These are phyloP conservation scores for Scutellaria baicalensis DNA, from an alignment of 257 asterid species.

Conservation along the genomic window DNA sequence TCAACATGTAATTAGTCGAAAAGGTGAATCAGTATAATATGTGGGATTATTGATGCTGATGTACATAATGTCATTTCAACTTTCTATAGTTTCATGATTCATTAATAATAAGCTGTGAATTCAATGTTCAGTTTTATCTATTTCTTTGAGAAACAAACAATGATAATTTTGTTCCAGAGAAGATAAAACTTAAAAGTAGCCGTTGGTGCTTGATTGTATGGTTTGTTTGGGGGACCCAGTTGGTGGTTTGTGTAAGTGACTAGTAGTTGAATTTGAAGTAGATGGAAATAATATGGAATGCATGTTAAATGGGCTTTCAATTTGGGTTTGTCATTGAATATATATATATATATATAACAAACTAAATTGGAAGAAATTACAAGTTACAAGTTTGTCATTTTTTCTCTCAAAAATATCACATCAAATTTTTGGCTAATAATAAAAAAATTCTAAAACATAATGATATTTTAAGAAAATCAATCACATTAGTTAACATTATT, in stretches of 20 bases:
- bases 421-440: too few species aligned
- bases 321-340: too few species aligned
- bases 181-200: background rate
- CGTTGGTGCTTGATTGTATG: background rate
- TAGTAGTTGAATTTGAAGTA: background rate
- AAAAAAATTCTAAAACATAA: too few species aligned
- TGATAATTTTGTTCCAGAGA: background rate
- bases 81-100: conserved; percentile 7
- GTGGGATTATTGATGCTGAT: conserved; percentile 22
- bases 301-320: background rate
- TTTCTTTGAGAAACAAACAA: background rate
- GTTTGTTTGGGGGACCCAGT: background rate
- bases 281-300: background rate
- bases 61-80: conserved; percentile 23
- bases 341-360: too few species aligned
- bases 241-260: background rate
- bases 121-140: background rate
- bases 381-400: too few species aligned
- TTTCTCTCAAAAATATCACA: too few species aligned
- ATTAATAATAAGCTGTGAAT: conserved; percentile 4
- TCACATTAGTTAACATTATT: too few species aligned
- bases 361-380: too few species aligned
- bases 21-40: conserved; percentile 1
- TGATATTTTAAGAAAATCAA: too few species aligned
- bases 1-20: conserved; percentile 12